Percentiles rank a stretch among this genome's conserved stretches.
Evolutionary conservation across 2,329 filamentous ascomycete species (phyloP).

Genomic region (Alternaria angustiovoidea): DNA sequence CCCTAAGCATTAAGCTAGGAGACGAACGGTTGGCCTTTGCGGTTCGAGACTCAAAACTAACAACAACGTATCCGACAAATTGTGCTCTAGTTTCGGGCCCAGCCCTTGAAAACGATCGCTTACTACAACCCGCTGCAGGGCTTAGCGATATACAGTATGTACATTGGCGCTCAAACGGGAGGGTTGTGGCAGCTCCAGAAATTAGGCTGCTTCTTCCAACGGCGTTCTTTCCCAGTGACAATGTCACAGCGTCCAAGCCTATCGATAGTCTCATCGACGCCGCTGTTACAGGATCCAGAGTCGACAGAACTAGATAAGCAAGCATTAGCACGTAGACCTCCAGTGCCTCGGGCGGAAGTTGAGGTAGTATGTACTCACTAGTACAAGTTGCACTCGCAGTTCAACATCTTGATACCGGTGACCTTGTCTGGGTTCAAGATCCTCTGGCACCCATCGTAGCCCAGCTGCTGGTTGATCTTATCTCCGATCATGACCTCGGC

Average conservation of each 20-base stretch:
- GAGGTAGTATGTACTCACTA: neutral
- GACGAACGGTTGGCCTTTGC: neutral
- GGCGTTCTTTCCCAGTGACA: neutral
- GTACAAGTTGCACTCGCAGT: conserved; percentile 6
- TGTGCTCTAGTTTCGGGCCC: neutral
- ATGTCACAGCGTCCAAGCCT: neutral
- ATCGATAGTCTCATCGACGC: conserved; percentile 4
- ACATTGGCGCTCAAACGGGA: neutral
- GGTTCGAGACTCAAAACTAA: neutral
- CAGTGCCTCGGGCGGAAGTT: neutral
- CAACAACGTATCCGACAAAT: neutral
- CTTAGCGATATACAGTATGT: neutral
- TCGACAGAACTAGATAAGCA: neutral
- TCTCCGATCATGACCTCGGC: conserved; percentile 9
- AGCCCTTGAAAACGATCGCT: neutral
- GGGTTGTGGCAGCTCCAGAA: conserved; percentile 3
- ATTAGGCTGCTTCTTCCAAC: conserved; percentile 7
- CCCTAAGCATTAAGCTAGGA: neutral
- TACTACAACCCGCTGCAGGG: neutral
- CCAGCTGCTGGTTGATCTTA: neutral
- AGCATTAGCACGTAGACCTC: neutral
- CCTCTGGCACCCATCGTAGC: conserved; percentile 1
- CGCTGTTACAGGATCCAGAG: conserved; percentile 4
- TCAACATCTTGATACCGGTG: conserved; percentile 2
- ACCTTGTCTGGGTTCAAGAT: neutral